phyloP scores from a whole-genome alignment of 305 asterid genomes.

The Rubia occidens region DNA sequence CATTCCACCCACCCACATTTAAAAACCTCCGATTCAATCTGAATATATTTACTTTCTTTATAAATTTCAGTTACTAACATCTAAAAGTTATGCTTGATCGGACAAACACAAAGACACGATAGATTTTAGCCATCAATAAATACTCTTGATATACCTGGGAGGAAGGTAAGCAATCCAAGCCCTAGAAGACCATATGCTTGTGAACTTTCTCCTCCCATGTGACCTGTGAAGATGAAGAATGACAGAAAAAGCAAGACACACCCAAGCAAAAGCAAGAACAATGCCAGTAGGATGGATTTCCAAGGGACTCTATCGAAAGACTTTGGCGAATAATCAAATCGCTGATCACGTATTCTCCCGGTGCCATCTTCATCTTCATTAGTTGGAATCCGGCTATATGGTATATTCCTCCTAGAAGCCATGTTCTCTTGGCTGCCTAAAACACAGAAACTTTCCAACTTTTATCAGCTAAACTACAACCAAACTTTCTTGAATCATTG shows the following conservation, averaged over 20 bases:
- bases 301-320: constrained; percentile 62
- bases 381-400: constrained; percentile 49
- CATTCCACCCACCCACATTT: background rate
- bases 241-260: constrained; percentile 66
- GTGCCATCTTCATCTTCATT: constrained; percentile 47
- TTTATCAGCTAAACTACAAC: background rate
- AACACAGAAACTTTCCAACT: background rate
- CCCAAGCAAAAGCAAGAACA: constrained; percentile 73
- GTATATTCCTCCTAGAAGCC: constrained; percentile 61
- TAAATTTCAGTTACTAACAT: background rate
- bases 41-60: background rate
- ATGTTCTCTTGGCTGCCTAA: constrained; percentile 17
- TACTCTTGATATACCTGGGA: constrained; percentile 51
- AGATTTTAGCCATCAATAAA: background rate
- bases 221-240: constrained; percentile 72
- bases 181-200: constrained; percentile 87
- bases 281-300: constrained; percentile 76
- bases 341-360: constrained; percentile 36
- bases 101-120: no score
- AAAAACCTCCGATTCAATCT: background rate
- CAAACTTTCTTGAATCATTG: background rate
- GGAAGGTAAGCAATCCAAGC: constrained; percentile 64
- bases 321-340: constrained; percentile 73
- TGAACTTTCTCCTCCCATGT: constrained; percentile 76
- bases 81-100: background rate